A percentile compares a stretch with the other conserved stretches of the same genome.
phyloP scores from a whole-genome alignment of 2,329 filamentous ascomycete genomes.

The Colletotrichum eleusines region DNA sequence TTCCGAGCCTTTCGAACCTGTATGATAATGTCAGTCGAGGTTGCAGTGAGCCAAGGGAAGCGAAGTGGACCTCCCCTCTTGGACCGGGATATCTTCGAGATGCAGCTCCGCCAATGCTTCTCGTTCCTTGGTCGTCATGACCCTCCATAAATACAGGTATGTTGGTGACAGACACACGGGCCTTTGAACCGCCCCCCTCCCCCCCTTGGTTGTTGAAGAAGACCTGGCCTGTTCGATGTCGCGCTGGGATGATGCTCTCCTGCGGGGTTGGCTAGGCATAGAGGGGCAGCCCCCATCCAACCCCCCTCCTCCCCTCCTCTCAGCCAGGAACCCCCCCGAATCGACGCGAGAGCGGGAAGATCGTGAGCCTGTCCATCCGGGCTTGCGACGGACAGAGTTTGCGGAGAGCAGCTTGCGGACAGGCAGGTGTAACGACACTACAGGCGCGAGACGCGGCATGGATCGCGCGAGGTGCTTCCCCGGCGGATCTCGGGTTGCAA shows the following conservation, averaged over 20 bases:
- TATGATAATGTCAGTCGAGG: conserved; percentile 31
- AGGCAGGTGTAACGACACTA: conserved; percentile 37
- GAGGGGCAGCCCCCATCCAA: conserved; percentile 24
- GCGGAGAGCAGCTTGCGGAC: conserved; percentile 37
- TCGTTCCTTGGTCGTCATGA: conserved; percentile 29
- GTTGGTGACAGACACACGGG: conserved; percentile 17
- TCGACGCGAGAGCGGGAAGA: conserved; percentile 41
- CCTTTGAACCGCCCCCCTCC: neutral
- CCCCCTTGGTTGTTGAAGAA: conserved; percentile 38
- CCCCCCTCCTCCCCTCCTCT: conserved; percentile 32
- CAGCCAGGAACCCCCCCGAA: conserved; percentile 23
- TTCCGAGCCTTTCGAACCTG: conserved; percentile 37
- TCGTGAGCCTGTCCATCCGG: conserved; percentile 35
- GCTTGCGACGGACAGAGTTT: conserved; percentile 40
- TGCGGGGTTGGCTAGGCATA: conserved; percentile 35
- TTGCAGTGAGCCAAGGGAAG: conserved; percentile 28
- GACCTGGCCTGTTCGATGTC: conserved; percentile 39
- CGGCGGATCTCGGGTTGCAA: conserved; percentile 40
- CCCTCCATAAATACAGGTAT: conserved; percentile 13
- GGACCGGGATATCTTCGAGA: conserved; percentile 39
- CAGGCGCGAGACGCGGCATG: conserved; percentile 37
- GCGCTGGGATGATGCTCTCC: conserved; percentile 36
- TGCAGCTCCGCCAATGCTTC: conserved; percentile 16
- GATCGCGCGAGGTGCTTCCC: conserved; percentile 40
- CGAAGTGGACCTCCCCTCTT: conserved; percentile 15